These are phyloP conservation scores for Kuraishia cidri DNA, from an alignment of 805 yeast species.

Conservation along the genomic window DNA sequence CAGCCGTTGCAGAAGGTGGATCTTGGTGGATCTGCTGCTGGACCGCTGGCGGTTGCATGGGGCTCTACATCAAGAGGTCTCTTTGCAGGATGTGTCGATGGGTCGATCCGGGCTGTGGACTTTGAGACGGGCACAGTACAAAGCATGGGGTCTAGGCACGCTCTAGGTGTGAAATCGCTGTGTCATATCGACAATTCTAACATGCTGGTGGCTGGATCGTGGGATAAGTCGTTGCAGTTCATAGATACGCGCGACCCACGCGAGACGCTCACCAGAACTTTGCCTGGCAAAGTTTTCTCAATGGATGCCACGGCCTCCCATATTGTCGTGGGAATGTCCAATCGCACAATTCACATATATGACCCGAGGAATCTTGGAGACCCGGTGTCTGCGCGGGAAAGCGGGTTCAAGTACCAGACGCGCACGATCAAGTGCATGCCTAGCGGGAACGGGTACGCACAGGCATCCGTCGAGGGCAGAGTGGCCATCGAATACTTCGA, in stretches of 20 bases:
- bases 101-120: conserved; percentile 43
- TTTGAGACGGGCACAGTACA: conserved; percentile 29
- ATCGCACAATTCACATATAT: conserved; percentile 45
- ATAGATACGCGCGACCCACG: conserved; percentile 30
- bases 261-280: conserved; percentile 7
- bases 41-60: conserved; percentile 1
- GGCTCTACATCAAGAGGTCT: not conserved
- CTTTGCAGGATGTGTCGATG: conserved; percentile 37
- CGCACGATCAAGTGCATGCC: conserved; percentile 48
- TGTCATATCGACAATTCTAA: conserved; percentile 16
- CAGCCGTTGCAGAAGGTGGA: not conserved
- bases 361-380: conserved; percentile 35
- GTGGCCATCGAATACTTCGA: conserved; percentile 67
- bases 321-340: conserved; percentile 45
- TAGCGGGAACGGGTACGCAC: conserved; percentile 48
- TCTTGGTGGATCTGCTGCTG: not conserved
- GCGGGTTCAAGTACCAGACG: conserved; percentile 62
- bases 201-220: conserved; percentile 44
- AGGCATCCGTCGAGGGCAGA: conserved; percentile 75
- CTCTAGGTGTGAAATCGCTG: conserved; percentile 28
- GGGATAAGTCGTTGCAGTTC: conserved; percentile 45
- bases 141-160: conserved; percentile 21
- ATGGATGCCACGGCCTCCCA: conserved; percentile 44
- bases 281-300: conserved; percentile 46
- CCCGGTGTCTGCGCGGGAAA: conserved; percentile 45